A percentile compares a stretch with the other conserved stretches of the same genome.
phyloP scores from a whole-genome alignment of 129 eudicot genomes.

The Artemisia tridentata region DNA sequence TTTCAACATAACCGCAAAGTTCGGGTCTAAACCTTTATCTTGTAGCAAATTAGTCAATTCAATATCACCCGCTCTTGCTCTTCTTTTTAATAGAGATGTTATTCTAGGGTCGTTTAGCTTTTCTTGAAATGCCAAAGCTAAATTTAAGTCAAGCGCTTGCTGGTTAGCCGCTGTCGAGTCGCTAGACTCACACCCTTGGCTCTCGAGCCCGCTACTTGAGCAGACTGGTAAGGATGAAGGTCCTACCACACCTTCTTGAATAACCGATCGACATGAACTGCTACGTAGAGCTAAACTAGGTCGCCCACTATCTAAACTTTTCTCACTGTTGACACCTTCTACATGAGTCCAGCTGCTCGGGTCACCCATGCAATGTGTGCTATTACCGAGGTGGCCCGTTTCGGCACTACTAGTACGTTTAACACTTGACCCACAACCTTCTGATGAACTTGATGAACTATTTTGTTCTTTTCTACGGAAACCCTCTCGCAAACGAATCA shows the following conservation, averaged over 20 bases:
- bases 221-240: conserved; percentile 52
- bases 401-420: conserved; percentile 98
- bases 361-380: conserved; percentile 68
- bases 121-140: conserved; percentile 87
- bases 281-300: conserved; percentile 82
- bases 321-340: conserved; percentile 85
- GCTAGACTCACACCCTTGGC: conserved; percentile 87
- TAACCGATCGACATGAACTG: conserved; percentile 84
- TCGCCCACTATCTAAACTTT: conserved; percentile 92
- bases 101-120: conserved; percentile 88
- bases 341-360: conserved; percentile 61
- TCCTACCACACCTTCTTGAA: conserved; percentile 82
- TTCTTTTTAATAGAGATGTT: conserved; percentile 71
- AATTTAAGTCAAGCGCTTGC: conserved; percentile 62
- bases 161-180: conserved; percentile 75
- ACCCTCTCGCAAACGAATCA: conserved; percentile 90
- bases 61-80: conserved; percentile 67
- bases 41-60: conserved; percentile 81
- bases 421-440: conserved; percentile 94
- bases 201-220: conserved; percentile 90
- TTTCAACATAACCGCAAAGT: conserved; percentile 96
- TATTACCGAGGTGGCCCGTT: conserved; percentile 77
- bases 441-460: conserved; percentile 93
- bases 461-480: conserved; percentile 89
- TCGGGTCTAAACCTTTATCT: conserved; percentile 94